Evolutionary conservation across 2,329 filamentous ascomycete genomes (phyloP).

Genomic region (Phoma herbarum): DNA sequence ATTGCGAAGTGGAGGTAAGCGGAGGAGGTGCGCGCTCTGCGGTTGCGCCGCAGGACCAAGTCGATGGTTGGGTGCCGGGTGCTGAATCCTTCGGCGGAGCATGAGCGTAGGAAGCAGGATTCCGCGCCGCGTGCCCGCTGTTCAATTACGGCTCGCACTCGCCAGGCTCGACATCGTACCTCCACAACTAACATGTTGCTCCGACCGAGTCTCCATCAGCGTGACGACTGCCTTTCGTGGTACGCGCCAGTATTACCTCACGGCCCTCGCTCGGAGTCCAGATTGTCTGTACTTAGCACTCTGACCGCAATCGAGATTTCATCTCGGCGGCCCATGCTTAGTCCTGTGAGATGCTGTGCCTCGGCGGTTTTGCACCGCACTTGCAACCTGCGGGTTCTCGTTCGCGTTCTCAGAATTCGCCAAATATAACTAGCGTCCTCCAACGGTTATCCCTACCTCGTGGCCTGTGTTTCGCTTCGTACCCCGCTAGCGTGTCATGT

Average conservation of each 20-base stretch:
- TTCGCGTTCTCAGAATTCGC: constrained; percentile 11
- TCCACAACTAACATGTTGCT: constrained; percentile 12
- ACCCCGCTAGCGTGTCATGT: constrained; percentile 31
- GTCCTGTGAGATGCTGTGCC: constrained; percentile 1
- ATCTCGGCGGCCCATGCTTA: constrained; percentile 1
- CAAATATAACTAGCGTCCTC: constrained; percentile 30
- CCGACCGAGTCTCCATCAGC: constrained; percentile 13
- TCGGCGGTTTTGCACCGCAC: not conserved
- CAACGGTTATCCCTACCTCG: constrained; percentile 32
- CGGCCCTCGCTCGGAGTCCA: not conserved
- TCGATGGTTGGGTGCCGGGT: not conserved
- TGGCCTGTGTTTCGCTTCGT: constrained; percentile 25
- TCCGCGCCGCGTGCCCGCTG: constrained; percentile 12
- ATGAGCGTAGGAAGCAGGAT: constrained; percentile 8
- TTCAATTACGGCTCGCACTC: constrained; percentile 3
- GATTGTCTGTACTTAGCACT: constrained; percentile 2
- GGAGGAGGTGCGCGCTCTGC: constrained; percentile 4
- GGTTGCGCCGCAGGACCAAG: constrained; percentile 2
- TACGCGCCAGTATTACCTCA: not conserved
- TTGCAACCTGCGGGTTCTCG: constrained; percentile 5
- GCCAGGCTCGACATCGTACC: constrained; percentile 11
- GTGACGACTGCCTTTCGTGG: not conserved
- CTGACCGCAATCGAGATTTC: not conserved
- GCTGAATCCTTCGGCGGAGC: constrained; percentile 11
- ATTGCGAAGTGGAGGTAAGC: constrained; percentile 1